Base-by-base conservation (phyloP, 2,329 filamentous ascomycete species). In the Ascochyta fabae region DNA sequence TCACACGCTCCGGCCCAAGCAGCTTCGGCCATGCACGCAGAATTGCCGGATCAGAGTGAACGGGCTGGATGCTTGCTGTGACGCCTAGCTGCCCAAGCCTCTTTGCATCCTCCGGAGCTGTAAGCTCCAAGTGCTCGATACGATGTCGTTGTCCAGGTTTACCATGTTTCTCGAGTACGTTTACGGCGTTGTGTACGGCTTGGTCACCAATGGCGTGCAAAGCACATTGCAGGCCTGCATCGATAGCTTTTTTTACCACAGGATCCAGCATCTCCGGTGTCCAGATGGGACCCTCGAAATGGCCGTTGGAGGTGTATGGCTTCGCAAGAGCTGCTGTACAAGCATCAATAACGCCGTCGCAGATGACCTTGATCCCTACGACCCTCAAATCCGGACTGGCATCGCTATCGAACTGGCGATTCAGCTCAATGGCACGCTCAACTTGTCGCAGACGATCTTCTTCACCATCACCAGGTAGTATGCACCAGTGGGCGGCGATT, bases 31-130 rank as follows among this genome's bases (percentile, higher is more conserved):
- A 89, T 0, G 84, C 85, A 26, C 80, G 77, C 3, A 88, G 74
- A 51, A 88, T 86, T 0, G 85, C 83, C 0, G 87, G 86, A 69
- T 96, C 92, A 63, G 92, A 90, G 75, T 92, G 96, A 78, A 96
- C 96, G 22, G 92, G 95, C 79, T 96, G 91, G 62, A 96, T 96
- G 53, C 90, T 90, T 56, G 96, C 93, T 52, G 92, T 96, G 72
- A 89, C 87, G 44, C 86, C 84, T 4, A 86, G 74, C 23, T 75
- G 66, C 6, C 85, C 86, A 0, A 89, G 79, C 1, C 86, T 76
- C 2, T 66, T 75, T 0, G 84, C 86, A 61, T 88, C 86, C 52
- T 78, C 76, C 0, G 78, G 77, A 0, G 79, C 79, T 0, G 85
- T 78, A 27, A 89, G 78, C 68, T 89, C 86, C 3, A 89, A 75